Evolutionary conservation across 352 stramenopile species (phyloP).

Genomic region (Phytophthora idaei): DNA sequence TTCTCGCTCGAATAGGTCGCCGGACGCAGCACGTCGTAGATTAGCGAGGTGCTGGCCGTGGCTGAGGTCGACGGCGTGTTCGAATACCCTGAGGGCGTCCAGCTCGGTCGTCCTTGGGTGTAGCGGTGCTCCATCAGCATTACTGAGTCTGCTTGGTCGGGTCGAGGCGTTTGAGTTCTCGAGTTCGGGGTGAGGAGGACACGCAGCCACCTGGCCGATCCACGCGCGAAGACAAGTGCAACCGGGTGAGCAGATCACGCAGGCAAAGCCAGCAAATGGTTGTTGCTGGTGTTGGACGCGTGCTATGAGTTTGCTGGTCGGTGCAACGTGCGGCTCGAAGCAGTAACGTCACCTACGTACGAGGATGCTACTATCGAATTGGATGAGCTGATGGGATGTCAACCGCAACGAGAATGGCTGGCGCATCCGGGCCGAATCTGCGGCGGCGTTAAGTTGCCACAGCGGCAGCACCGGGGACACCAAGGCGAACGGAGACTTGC

Average conservation of each 20-base stretch:
- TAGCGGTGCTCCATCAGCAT: constrained; percentile 39
- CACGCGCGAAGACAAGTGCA: constrained; percentile 7
- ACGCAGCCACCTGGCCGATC: constrained; percentile 7
- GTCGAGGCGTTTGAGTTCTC: neutral
- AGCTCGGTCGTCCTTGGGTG: constrained; percentile 35
- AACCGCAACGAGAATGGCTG: constrained; percentile 35
- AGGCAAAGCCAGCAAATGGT: constrained; percentile 1
- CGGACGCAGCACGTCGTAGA: constrained; percentile 29
- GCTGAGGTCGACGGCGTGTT: constrained; percentile 1
- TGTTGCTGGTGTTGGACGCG: constrained; percentile 7
- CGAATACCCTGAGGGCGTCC: constrained; percentile 31
- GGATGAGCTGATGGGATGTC: constrained; percentile 44
- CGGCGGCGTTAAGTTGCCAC: constrained; percentile 20
- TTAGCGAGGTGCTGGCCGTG: constrained; percentile 6
- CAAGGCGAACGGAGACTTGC: constrained; percentile 5
- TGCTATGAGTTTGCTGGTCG: constrained; percentile 8
- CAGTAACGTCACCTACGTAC: constrained; percentile 27
- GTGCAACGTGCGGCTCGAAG: constrained; percentile 25
- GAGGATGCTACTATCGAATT: constrained; percentile 40
- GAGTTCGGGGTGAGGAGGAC: constrained; percentile 16
- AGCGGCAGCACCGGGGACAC: constrained; percentile 8
- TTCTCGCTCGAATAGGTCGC: constrained; percentile 14
- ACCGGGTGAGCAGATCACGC: constrained; percentile 9
- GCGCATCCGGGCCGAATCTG: constrained; percentile 10
- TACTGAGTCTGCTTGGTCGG: constrained; percentile 6